These are phyloP conservation scores for Styphnolobium japonicum DNA, from an alignment of 306 rosid genomes.

Conservation along the genomic window DNA sequence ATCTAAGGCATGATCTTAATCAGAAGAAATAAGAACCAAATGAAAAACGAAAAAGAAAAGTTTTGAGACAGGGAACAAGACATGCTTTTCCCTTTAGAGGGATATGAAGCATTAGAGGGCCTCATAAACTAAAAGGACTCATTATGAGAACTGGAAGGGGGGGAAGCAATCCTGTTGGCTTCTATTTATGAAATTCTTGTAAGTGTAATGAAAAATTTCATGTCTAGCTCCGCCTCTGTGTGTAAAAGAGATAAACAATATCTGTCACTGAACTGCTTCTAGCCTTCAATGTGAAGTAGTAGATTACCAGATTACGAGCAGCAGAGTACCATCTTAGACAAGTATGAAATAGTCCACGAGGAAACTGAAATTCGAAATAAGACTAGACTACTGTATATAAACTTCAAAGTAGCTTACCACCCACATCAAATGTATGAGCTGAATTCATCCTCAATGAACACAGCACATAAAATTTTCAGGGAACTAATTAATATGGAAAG, in stretches of 20 bases:
- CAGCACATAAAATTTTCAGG: background rate
- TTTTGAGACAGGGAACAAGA: background rate
- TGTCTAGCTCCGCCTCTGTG: no score
- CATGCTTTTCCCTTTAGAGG: no score
- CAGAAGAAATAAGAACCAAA: background rate
- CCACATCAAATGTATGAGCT: background rate
- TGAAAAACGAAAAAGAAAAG: background rate
- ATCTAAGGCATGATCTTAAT: background rate
- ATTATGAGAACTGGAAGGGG: background rate
- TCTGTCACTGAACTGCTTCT: background rate
- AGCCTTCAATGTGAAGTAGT: background rate
- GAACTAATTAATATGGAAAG: background rate
- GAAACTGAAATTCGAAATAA: background rate
- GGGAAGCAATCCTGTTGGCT: no score
- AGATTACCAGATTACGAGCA: background rate
- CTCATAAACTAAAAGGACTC: background rate
- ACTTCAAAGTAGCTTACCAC: background rate
- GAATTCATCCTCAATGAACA: background rate
- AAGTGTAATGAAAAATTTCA: no score
- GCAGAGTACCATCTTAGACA: background rate
- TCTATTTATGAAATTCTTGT: background rate
- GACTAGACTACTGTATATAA: background rate
- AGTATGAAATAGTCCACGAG: background rate
- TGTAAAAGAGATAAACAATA: background rate
- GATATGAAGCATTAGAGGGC: background rate